Conservation (phyloP, 371 early-diverging fungal species). For the Blakeslea trispora region DNA sequence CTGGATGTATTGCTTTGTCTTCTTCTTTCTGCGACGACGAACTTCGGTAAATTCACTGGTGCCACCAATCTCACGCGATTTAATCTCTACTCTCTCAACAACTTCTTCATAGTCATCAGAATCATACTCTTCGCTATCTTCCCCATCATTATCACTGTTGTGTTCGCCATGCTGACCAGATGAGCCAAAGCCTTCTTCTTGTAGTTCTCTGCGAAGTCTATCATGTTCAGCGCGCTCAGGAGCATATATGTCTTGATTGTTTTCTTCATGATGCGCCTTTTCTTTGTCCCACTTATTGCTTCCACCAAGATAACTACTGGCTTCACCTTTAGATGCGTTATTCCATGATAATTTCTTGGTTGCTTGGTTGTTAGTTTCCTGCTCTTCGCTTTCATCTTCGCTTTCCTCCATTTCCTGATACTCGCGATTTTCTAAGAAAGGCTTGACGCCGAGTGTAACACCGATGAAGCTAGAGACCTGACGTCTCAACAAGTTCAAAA, state of each 20-base stretch:
- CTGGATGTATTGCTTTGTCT: conserved; percentile 5
- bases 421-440: conserved; percentile 19
- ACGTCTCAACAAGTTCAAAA: conserved; percentile 28
- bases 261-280: conserved; percentile 10
- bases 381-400: conserved; percentile 18
- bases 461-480: conserved; percentile 26
- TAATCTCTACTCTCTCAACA: conserved; percentile 18
- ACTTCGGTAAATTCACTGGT: conserved; percentile 20
- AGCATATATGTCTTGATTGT: conserved; percentile 16
- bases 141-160: background rate
- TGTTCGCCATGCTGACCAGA: conserved; percentile 11
- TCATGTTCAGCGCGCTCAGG: conserved; percentile 28
- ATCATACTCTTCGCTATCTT: conserved; percentile 24
- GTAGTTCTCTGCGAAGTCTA: conserved; percentile 15
- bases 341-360: background rate
- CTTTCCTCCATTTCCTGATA: background rate
- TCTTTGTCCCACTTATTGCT: conserved; percentile 13
- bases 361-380: conserved; percentile 24
- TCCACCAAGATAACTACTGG: background rate
- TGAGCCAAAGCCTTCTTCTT: conserved; percentile 15
- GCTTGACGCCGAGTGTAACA: conserved; percentile 24
- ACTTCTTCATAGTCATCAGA: conserved; percentile 28
- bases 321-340: conserved; percentile 4
- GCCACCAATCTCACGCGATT: conserved; percentile 27
- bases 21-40: conserved; percentile 25